Evolutionary conservation across 2,329 filamentous ascomycete species (phyloP).

Genomic region (Apiospora marii): DNA sequence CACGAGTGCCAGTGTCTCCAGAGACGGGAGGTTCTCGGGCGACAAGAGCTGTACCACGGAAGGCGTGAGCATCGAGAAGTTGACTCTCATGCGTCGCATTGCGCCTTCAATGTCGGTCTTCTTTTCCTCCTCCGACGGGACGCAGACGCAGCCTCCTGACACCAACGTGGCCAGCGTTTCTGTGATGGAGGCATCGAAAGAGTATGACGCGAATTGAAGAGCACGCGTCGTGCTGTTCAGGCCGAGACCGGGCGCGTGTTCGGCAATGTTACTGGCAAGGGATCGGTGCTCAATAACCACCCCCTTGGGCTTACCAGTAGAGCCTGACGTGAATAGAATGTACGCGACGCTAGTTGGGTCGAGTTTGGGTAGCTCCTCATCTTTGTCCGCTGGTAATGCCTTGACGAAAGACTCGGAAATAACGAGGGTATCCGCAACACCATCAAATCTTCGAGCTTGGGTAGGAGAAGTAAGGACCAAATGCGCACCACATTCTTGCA

Average conservation of each 20-base stretch:
- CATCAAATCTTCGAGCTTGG: not conserved
- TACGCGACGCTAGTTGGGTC: not conserved
- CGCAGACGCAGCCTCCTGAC: constrained; percentile 26
- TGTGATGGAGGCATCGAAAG: constrained; percentile 27
- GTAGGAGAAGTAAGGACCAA: not conserved
- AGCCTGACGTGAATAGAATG: constrained; percentile 14
- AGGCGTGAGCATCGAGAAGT: constrained; percentile 27
- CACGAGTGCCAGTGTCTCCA: constrained; percentile 23
- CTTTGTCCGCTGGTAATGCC: not conserved
- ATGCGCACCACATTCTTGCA: not conserved
- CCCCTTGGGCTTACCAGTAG: constrained; percentile 25
- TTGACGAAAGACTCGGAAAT: not conserved
- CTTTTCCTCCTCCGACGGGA: constrained; percentile 25
- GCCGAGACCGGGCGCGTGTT: not conserved
- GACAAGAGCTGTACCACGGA: constrained; percentile 24
- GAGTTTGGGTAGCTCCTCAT: not conserved
- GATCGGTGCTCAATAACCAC: constrained; percentile 8
- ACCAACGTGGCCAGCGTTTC: constrained; percentile 21
- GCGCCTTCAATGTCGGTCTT: constrained; percentile 19
- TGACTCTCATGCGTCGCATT: constrained; percentile 24
- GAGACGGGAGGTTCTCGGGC: constrained; percentile 24
- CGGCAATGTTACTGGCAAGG: not conserved
- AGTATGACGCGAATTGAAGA: constrained; percentile 27
- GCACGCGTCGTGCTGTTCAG: constrained; percentile 29
- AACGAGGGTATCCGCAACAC: not conserved